Evolutionary conservation across 2,329 filamentous ascomycete genomes (phyloP).

Genomic region (Purpureocillium lavendulum): DNA sequence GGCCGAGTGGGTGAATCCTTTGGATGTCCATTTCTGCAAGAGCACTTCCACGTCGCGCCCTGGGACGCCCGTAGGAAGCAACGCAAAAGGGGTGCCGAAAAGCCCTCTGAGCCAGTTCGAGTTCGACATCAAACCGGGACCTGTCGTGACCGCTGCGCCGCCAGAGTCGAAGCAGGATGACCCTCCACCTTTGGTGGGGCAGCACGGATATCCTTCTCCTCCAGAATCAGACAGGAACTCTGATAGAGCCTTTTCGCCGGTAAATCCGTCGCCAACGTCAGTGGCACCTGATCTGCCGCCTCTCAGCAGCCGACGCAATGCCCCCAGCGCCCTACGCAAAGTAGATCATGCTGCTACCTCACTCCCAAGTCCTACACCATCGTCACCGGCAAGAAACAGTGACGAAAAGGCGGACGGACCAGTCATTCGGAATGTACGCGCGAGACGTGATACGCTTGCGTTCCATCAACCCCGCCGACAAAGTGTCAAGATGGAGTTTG

Average conservation of each 20-base stretch:
- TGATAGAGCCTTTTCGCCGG: slow-evolving; percentile 12
- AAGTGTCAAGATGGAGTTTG: slow-evolving; percentile 37
- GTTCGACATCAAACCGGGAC: slow-evolving; percentile 17
- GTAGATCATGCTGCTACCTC: slow-evolving; percentile 12
- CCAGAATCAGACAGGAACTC: slow-evolving; percentile 24
- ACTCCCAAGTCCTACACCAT: slow-evolving; percentile 35
- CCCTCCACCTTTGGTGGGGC: neutral
- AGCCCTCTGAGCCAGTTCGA: slow-evolving; percentile 34
- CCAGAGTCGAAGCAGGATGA: too few species aligned
- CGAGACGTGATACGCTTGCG: slow-evolving; percentile 42
- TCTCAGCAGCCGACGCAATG: slow-evolving; percentile 12
- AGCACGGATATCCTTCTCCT: slow-evolving; percentile 26
- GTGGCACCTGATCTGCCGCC: slow-evolving; percentile 6
- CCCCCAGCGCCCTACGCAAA: slow-evolving; percentile 16
- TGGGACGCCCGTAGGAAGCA: slow-evolving; percentile 1
- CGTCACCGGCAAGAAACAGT: slow-evolving; percentile 6
- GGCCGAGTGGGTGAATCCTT: slow-evolving; percentile 35
- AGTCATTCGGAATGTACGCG: slow-evolving; percentile 37
- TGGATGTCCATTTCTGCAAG: slow-evolving; percentile 36
- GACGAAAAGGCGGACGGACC: slow-evolving; percentile 34
- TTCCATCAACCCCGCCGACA: slow-evolving; percentile 34
- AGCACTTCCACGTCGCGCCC: slow-evolving; percentile 11
- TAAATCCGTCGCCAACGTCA: neutral
- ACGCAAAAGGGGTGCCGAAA: slow-evolving; percentile 14
- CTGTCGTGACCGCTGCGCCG: too few species aligned